Conservation (phyloP, 306 rosid genomes). For the Citrullus amarus region DNA sequence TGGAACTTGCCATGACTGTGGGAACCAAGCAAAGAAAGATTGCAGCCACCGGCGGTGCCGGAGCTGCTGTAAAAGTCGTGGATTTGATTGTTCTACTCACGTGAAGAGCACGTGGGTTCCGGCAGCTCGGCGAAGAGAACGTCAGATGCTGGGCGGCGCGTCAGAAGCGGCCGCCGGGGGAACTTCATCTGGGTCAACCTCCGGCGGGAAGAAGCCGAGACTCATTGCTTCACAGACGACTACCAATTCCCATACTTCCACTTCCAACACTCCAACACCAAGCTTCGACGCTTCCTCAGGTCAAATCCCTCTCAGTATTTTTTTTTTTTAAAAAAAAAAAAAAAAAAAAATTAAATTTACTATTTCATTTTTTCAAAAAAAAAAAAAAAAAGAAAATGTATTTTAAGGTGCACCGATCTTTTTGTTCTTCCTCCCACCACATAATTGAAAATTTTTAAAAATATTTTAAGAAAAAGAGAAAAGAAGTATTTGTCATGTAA, state of each 20-base stretch:
- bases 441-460: too few relatives aligned
- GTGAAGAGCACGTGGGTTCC: constrained; percentile 98
- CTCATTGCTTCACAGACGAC: constrained; percentile 54
- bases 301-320: neutral
- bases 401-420: too few relatives aligned
- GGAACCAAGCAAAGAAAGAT: constrained; percentile 94
- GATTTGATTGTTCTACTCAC: constrained; percentile 79
- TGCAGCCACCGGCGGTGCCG: constrained; percentile 70
- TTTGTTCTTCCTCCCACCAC: too few relatives aligned
- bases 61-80: constrained; percentile 88
- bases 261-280: constrained; percentile 48
- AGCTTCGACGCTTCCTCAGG: constrained; percentile 9
- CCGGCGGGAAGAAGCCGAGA: constrained; percentile 68
- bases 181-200: constrained; percentile 49
- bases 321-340: too few relatives aligned
- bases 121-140: constrained; percentile 69
- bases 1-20: constrained; percentile 69
- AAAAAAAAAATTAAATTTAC: too few relatives aligned
- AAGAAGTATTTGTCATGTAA: too few relatives aligned
- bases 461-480: too few relatives aligned
- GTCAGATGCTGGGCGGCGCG: neutral
- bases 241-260: constrained; percentile 68
- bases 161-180: constrained; percentile 29
- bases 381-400: too few relatives aligned
- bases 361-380: too few relatives aligned